Evolutionary conservation across 1,284 basidiomycete species (phyloP), one percentile per base, ranked within the genome.

Genomic region (Sphagnurus paluster): DNA sequence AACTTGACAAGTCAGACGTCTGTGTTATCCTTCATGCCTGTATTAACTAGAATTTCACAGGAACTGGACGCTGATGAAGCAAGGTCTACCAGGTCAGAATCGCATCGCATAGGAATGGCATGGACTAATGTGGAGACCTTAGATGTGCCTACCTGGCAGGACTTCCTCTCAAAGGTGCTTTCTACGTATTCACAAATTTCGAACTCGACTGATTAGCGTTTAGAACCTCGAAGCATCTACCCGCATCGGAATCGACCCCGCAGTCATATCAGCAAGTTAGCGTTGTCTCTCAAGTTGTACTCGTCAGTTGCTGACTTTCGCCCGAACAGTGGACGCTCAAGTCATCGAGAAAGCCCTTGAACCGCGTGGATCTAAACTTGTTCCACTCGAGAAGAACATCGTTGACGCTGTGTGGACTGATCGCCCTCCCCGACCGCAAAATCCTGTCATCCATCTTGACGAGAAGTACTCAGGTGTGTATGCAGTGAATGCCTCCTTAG

Each of bases 31-130:
- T 3, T 37, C 3, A 7, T 16, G 13, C 8, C 1, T 34, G 23
- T 19, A 32, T 24, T 26, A 49, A 19, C 48, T 42, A 10, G 42
- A 20, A 29, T 52, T 14, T 13, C 21, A 11, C 45, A 88, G 83
- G 41, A 93, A 95, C 54, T 98, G 95, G 95, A 88, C 78, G 1
- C 69, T 98, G 59, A 94, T 96, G 90, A 96, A 92, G 65, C 83
- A 90, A 57, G 95, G 93, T 4, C 62, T 92, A 23, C 81, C 82
- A 66, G 83, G 89, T 84, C 49, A 52, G 44, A 54, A 13, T 13
- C 13, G 4, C 13, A 3, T 17, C n/a, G 5, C 16, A n/a, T 23
- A 11, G 10, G 26, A 36, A n/a, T 14, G 4, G 17, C 10, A 5
- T 21, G 21, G 9, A 34, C 19, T 17, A 40, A 29, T 4, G 28